These are phyloP conservation scores for Naganishia randhawae DNA, from an alignment of 768 basidiomycete genomes.

Conservation along the genomic window DNA sequence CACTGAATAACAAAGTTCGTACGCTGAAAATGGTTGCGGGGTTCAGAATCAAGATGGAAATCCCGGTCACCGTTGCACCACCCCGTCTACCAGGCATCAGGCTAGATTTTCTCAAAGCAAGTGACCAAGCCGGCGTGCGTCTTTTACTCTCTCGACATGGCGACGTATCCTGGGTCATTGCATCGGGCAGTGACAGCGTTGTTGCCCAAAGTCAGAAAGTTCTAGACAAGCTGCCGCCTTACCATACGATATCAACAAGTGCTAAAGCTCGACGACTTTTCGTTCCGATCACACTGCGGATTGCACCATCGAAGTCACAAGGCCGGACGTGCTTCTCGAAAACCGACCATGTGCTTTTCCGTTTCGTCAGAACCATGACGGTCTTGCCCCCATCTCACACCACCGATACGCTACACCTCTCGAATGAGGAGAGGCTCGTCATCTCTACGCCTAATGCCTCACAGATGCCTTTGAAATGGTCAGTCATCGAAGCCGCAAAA, in stretches of 20 bases:
- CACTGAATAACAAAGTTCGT: not conserved
- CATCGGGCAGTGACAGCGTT: not conserved
- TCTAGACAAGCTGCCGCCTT: not conserved
- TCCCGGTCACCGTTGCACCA: not conserved
- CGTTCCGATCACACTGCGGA: not conserved
- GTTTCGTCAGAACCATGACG: not conserved
- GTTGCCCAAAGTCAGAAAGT: not conserved
- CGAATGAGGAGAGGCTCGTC: not conserved
- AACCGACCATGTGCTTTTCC: not conserved
- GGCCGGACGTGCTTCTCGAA: not conserved
- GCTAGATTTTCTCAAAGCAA: not conserved
- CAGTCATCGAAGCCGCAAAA: not conserved
- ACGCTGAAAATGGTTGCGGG: not conserved
- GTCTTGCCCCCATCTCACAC: not conserved
- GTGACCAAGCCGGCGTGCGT: not conserved
- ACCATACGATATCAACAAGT: not conserved
- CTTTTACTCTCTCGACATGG: not conserved
- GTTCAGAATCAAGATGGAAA: not conserved
- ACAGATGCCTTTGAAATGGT: not conserved
- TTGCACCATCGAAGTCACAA: not conserved
- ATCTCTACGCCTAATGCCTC: not conserved
- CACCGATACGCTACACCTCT: not conserved
- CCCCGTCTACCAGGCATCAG: not conserved
- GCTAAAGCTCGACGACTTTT: not conserved
- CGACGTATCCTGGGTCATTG: not conserved